Percentiles rank a stretch among this genome's conserved stretches.
Evolutionary conservation across 164 flowering plant genomes (phyloP).

Genomic region (Kalanchoe fedtschenkoi): DNA sequence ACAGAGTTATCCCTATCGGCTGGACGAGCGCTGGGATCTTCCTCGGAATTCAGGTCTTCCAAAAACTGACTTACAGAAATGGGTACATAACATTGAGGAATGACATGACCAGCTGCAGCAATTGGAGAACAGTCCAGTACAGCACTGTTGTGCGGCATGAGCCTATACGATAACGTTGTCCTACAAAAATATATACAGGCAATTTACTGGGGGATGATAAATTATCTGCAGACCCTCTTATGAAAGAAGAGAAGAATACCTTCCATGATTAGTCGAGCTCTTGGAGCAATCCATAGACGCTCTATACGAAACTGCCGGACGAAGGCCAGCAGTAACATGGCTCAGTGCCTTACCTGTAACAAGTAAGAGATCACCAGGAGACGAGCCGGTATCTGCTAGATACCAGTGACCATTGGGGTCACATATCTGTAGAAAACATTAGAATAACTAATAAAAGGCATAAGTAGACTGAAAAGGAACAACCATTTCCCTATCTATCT

Average conservation of each 20-base stretch:
- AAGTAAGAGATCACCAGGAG: slow-evolving; percentile 71
- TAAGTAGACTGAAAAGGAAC: neutral
- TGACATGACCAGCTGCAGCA: slow-evolving; percentile 86
- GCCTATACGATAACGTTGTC: slow-evolving; percentile 77
- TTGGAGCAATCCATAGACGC: slow-evolving; percentile 37
- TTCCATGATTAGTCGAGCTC: slow-evolving; percentile 38
- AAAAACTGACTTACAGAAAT: slow-evolving; percentile 90
- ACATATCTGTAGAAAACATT: slow-evolving; percentile 51
- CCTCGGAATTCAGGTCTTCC: slow-evolving; percentile 90
- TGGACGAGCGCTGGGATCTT: slow-evolving; percentile 40
- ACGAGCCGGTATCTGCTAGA: slow-evolving; percentile 62
- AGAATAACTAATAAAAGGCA: neutral
- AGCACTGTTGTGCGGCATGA: slow-evolving; percentile 91
- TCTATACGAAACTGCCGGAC: slow-evolving; percentile 71
- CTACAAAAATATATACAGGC: slow-evolving; percentile 23
- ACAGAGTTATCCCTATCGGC: slow-evolving; percentile 53
- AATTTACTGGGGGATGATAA: neutral
- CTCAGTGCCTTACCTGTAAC: slow-evolving; percentile 88
- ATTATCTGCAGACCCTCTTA: neutral
- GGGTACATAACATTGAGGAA: slow-evolving; percentile 84
- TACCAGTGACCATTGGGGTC: slow-evolving; percentile 96
- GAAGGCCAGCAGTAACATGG: slow-evolving; percentile 93
- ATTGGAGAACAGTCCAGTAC: slow-evolving; percentile 83
- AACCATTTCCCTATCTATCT: no score
- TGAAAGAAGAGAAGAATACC: slow-evolving; percentile 24